Evolutionary conservation across 805 yeast species (phyloP), one percentile per base, ranked within the genome.

Genomic region (Cyberlindnera veronae): DNA sequence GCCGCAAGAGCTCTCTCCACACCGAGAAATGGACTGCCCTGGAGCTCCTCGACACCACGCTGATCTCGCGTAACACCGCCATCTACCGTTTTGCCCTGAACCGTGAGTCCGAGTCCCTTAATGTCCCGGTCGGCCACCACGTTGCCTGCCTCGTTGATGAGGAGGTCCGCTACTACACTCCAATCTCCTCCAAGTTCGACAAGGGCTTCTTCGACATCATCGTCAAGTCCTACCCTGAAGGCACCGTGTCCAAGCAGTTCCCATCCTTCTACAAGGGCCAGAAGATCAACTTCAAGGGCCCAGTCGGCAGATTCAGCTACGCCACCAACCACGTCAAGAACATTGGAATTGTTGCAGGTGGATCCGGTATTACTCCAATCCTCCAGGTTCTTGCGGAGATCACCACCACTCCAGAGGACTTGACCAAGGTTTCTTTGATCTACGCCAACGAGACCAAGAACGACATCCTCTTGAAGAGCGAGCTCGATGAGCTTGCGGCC

Each of bases 291-390:
- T 84, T 85, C 55, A 76, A 79, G 60, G 95, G 95, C 2, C 89
- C 93, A 14, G 84, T 84, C 36, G 93, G 95, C 13, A 72, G 81
- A 58, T 77, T 85, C 62, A 61, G 76, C 24, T 82, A 81, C 58
- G 54, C 48, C n/a, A 51, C 67, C 12, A 82, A 82, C 56, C 73
- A 77, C 67, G 81, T 79, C 29, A 73, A 73, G 45, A 76, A 79
- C 44, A 69, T 85, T 42, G 79, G 80, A 15, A 71, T 85, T 66
- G 69, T 85, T 51, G 91, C 90, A 7, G 95, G 93, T 50, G 95
- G 95, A 15, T 78, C 91, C 0, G 95, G 97, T 38, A 82, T 90
- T 48, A 87, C 96, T 8, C 96, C 97, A 28, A 80, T 87, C 64
- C 72, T 84, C 55, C 95, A 89, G 64, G 83, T 90, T 13, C 68